A percentile compares a stretch with the other conserved stretches of the same genome.
Conservation (phyloP, 2,329 filamentous ascomycete species). For the Ascochyta koolunga region DNA sequence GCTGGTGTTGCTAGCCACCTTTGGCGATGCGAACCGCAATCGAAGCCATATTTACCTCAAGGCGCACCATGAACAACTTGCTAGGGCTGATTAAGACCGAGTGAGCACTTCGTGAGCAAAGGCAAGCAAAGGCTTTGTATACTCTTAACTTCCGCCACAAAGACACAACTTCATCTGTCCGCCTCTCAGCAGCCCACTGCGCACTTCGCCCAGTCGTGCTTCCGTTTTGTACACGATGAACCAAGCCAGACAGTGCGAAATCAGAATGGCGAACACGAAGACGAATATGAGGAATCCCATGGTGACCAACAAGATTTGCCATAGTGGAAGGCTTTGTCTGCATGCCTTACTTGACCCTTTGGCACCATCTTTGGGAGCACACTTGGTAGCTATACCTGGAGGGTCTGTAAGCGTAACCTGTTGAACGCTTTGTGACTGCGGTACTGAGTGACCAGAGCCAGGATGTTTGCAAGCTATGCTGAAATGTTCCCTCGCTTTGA, state of each 20-base stretch:
- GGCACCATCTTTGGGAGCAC: not conserved
- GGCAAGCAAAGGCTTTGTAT: not conserved
- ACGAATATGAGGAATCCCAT: conserved; percentile 23
- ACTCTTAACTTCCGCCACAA: conserved; percentile 20
- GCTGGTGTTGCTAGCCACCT: not conserved
- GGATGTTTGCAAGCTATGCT: not conserved
- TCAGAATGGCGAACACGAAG: conserved; percentile 28
- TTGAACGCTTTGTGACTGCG: not conserved
- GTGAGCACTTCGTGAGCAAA: too few relatives aligned
- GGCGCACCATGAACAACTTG: not conserved
- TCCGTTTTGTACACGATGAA: conserved; percentile 41
- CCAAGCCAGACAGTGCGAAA: conserved; percentile 35
- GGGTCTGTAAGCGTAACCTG: not conserved
- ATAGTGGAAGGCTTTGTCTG: not conserved
- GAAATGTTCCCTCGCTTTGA: not conserved
- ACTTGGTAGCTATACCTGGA: not conserved
- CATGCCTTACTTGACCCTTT: not conserved
- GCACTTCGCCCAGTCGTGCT: conserved; percentile 30
- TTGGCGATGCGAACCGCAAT: not conserved
- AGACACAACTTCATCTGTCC: conserved; percentile 43
- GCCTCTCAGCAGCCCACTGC: conserved; percentile 29
- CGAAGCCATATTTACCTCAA: too few relatives aligned
- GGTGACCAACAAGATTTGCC: conserved; percentile 1
- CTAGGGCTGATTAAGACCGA: too few relatives aligned
- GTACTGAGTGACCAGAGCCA: not conserved